A percentile compares a stretch with the other conserved stretches of the same genome.
These are phyloP conservation scores for Chalciporus sphaerocephalus DNA, from an alignment of 768 basidiomycete species.

Conservation along the genomic window DNA sequence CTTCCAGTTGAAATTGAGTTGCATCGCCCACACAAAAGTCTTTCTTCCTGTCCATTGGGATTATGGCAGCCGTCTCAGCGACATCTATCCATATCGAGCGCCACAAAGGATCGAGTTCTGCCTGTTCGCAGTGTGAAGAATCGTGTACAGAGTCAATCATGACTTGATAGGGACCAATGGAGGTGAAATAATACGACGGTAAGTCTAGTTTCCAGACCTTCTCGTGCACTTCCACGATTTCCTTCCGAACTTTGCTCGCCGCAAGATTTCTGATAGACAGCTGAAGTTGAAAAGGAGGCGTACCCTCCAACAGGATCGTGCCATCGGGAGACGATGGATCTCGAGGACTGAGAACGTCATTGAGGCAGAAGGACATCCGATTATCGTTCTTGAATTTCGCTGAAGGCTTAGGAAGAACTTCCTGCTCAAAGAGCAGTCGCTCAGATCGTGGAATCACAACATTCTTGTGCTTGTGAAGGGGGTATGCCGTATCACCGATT, in stretches of 20 bases:
- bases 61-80: slow-evolving; percentile 92
- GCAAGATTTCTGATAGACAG: slow-evolving; percentile 75
- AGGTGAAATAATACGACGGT: slow-evolving; percentile 67
- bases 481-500: slow-evolving; percentile 82
- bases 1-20: slow-evolving; percentile 89
- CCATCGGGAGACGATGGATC: slow-evolving; percentile 49
- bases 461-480: slow-evolving; percentile 62
- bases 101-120: slow-evolving; percentile 54
- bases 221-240: slow-evolving; percentile 48
- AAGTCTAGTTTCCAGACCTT: slow-evolving; percentile 67
- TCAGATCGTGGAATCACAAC: slow-evolving; percentile 62
- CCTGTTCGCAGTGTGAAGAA: slow-evolving; percentile 76
- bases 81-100: slow-evolving; percentile 83
- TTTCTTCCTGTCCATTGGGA: slow-evolving; percentile 71
- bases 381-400: slow-evolving; percentile 69
- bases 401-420: slow-evolving; percentile 75
- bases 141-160: slow-evolving; percentile 76
- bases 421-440: slow-evolving; percentile 78
- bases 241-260: slow-evolving; percentile 57
- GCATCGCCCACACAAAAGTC: slow-evolving; percentile 90
- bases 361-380: slow-evolving; percentile 70
- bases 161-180: slow-evolving; percentile 78
- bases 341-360: slow-evolving; percentile 57
- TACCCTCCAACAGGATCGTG: slow-evolving; percentile 68
- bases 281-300: slow-evolving; percentile 78